These are phyloP conservation scores for Alternaria incomplexa DNA, from an alignment of 2,329 filamentous ascomycete genomes.

Conservation along the genomic window DNA sequence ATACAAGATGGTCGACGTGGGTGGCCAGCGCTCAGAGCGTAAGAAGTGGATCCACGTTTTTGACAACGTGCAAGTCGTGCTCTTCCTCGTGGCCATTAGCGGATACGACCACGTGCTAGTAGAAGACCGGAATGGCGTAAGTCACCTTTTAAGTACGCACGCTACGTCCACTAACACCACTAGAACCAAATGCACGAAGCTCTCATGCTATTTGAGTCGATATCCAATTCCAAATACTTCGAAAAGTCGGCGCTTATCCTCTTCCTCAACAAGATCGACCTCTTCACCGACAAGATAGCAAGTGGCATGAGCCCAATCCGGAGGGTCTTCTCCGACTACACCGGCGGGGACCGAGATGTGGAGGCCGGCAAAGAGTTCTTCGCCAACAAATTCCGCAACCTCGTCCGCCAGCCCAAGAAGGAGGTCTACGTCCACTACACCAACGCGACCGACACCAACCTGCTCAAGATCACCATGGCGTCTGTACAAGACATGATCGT, in stretches of 20 bases:
- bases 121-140: conserved; percentile 93
- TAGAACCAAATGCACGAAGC: conserved; percentile 64
- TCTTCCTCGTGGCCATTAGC: conserved; percentile 94
- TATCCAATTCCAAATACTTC: conserved; percentile 60
- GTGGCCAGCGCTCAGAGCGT: conserved; percentile 87
- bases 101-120: conserved; percentile 96
- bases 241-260: conserved; percentile 59
- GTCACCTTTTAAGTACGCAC: conserved; percentile 43
- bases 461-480: conserved; percentile 64
- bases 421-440: conserved; percentile 61
- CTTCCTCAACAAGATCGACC: conserved; percentile 61
- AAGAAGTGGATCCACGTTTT: conserved; percentile 99
- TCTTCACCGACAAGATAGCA: conserved; percentile 58
- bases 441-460: conserved; percentile 59
- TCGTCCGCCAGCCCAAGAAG: conserved; percentile 57
- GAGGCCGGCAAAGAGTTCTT: conserved; percentile 59
- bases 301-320: conserved; percentile 55
- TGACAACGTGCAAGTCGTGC: conserved; percentile 87
- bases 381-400: conserved; percentile 58
- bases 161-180: conserved; percentile 10
- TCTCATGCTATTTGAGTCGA: conserved; percentile 60
- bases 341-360: conserved; percentile 52
- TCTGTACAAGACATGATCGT: conserved; percentile 62
- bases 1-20: conserved; percentile 96
- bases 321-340: conserved; percentile 59